These are phyloP conservation scores for Discostella stelligera DNA, from an alignment of 352 stramenopile genomes.

Conservation along the genomic window DNA sequence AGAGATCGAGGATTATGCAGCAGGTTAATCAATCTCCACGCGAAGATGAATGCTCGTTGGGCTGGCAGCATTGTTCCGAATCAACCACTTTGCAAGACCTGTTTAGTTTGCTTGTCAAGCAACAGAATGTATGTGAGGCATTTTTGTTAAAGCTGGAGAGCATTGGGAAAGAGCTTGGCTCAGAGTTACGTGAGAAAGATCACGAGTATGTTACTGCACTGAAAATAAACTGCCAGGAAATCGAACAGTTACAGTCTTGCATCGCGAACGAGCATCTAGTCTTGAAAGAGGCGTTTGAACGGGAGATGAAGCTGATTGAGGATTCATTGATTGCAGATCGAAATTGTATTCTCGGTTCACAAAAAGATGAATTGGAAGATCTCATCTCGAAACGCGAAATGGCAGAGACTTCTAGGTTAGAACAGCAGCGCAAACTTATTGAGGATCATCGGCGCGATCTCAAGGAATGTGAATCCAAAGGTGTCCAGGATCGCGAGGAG, in stretches of 20 bases:
- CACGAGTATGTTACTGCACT: slow-evolving; percentile 52
- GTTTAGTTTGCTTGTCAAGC: slow-evolving; percentile 32
- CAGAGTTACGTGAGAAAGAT: slow-evolving; percentile 47
- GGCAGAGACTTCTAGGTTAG: slow-evolving; percentile 24
- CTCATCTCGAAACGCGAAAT: slow-evolving; percentile 40
- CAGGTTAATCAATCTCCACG: slow-evolving; percentile 4
- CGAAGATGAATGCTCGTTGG: slow-evolving; percentile 18
- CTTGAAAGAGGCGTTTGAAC: slow-evolving; percentile 46
- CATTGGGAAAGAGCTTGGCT: slow-evolving; percentile 34
- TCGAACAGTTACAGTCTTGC: slow-evolving; percentile 37
- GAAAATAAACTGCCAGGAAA: slow-evolving; percentile 41
- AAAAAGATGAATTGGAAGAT: slow-evolving; percentile 40
- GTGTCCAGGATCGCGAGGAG: slow-evolving; percentile 18
- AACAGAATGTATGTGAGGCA: slow-evolving; percentile 30
- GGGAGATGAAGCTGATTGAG: slow-evolving; percentile 44
- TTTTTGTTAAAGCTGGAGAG: slow-evolving; percentile 36
- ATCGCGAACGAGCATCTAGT: slow-evolving; percentile 39
- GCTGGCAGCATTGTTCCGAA: slow-evolving; percentile 38
- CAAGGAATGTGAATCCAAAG: slow-evolving; percentile 31
- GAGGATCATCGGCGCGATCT: slow-evolving; percentile 37
- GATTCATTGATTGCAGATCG: slow-evolving; percentile 36
- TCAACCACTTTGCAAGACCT: slow-evolving; percentile 39
- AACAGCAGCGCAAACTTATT: slow-evolving; percentile 34
- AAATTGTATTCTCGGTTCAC: slow-evolving; percentile 18
- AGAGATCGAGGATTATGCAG: slow-evolving; percentile 15